Base-by-base conservation (phyloP, 23 red algal genomes). In the Gracilaria caudata region DNA sequence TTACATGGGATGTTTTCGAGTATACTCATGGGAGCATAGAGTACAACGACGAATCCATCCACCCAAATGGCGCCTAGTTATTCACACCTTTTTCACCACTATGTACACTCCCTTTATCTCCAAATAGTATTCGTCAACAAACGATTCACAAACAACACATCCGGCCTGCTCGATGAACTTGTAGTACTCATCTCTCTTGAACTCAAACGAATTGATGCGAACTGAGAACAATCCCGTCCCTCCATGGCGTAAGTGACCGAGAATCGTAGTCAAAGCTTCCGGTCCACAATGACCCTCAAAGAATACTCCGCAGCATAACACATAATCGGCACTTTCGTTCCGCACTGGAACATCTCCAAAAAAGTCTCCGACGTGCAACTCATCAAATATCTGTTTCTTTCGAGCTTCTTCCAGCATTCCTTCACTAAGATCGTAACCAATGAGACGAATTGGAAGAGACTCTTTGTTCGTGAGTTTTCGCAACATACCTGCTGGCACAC, bases 121-220 rank as follows among this genome's bases (percentile, higher is more conserved):
- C 64, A 4, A 4, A 25, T 36, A 70, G 21, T 70, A 70, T 19
- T 70, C 5, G 12, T 70, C 64, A 14, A 70, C 20, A 25, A 25
- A 25, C 36, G 11, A 13, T 39, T 70, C 20, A 25, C 4, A 21
- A 34, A 70, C 20, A 19, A 25, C 20, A 20, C 64, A 70, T 16
- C 36, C 36, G 5, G 5, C 64, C 20, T 70, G 14, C 64, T 70
- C 64, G 4, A 70, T 70, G 20, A 70, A 21, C 64, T 70, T 70
- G 14, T 70, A 25, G 64, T 70, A 70, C 14, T 21, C 64, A 13
- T 21, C 20, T 19, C 25, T 70, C 21, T 7, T 70, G 0, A 5
- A 17, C 21, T 70, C 64, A 20, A 70, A 70, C 14, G 64, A 25
- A 70, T 70, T 70, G 17, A 70, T 25, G 21, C 64, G 64, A 70